phyloP scores from a whole-genome alignment of 2,329 filamentous ascomycete genomes.

The Penicillium concentricum region DNA sequence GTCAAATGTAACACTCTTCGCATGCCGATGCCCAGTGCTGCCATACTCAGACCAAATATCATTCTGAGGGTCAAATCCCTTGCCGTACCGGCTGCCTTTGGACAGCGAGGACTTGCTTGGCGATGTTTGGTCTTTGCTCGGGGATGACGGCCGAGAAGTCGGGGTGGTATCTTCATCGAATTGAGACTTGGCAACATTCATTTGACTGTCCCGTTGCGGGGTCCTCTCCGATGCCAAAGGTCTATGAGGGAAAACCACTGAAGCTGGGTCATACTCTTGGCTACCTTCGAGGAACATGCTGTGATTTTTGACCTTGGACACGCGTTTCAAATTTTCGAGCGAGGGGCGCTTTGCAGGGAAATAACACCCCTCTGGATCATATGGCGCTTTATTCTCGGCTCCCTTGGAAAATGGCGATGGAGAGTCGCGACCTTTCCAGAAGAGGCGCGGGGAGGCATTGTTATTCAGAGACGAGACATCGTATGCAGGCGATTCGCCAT shows the following conservation, averaged over 20 bases:
- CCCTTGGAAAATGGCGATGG: slow-evolving; percentile 64
- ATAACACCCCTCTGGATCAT: slow-evolving; percentile 61
- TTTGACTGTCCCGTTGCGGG: slow-evolving; percentile 62
- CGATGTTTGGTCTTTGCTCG: slow-evolving; percentile 70
- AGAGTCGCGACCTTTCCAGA: slow-evolving; percentile 79
- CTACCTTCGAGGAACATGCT: slow-evolving; percentile 94
- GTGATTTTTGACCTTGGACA: slow-evolving; percentile 95
- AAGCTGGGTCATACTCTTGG: slow-evolving; percentile 84
- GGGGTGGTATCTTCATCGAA: slow-evolving; percentile 18
- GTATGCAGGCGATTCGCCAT: slow-evolving; percentile 76
- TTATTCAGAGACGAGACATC: slow-evolving; percentile 72
- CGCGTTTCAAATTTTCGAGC: slow-evolving; percentile 91
- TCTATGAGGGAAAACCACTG: slow-evolving; percentile 74
- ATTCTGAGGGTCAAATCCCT: slow-evolving; percentile 64
- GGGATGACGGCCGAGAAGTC: slow-evolving; percentile 46
- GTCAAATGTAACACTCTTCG: slow-evolving; percentile 97
- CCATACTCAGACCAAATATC: slow-evolving; percentile 62
- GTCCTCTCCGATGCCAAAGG: slow-evolving; percentile 67
- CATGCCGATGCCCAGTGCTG: slow-evolving; percentile 71
- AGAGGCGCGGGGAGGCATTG: slow-evolving; percentile 73
- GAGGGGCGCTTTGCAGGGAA: slow-evolving; percentile 80
- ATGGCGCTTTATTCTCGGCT: slow-evolving; percentile 66
- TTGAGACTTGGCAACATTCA: slow-evolving; percentile 61
- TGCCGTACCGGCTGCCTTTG: slow-evolving; percentile 57
- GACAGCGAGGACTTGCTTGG: slow-evolving; percentile 90